Percentiles rank a stretch among this genome's conserved stretches.
phyloP scores from a whole-genome alignment of 169 alveolate species.

The Babesia gibsoni region DNA sequence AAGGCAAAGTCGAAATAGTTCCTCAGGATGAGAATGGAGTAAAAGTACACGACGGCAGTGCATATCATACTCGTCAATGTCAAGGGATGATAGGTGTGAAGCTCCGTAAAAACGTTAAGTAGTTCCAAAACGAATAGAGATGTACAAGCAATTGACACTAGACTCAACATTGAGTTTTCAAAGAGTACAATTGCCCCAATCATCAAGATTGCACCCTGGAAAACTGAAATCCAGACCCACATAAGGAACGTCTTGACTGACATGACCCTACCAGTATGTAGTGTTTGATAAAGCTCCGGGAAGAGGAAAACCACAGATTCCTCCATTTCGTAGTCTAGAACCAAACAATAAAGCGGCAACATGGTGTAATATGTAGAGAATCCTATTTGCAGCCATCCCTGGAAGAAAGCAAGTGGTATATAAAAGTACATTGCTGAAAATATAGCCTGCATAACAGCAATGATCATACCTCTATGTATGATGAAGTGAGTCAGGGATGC shows the following conservation, averaged over 20 bases:
- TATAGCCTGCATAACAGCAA: conserved; percentile 90
- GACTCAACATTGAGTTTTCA: conserved; percentile 85
- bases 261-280: conserved; percentile 90
- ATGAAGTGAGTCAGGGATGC: conserved; percentile 92
- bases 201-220: conserved; percentile 95
- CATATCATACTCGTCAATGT: conserved; percentile 78
- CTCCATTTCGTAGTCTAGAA: conserved; percentile 89
- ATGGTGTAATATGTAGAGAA: conserved; percentile 95
- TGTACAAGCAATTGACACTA: conserved; percentile 95
- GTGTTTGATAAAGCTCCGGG: conserved; percentile 93
- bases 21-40: conserved; percentile 83
- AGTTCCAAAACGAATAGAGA: conserved; percentile 92
- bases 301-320: conserved; percentile 83
- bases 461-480: conserved; percentile 94
- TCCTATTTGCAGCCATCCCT: conserved; percentile 97
- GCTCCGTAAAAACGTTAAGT: conserved; percentile 90
- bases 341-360: conserved; percentile 92
- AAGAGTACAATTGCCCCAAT: conserved; percentile 89
- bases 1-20: conserved; percentile 86
- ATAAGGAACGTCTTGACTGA: conserved; percentile 90
- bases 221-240: conserved; percentile 93
- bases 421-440: conserved; percentile 89
- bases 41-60: conserved; percentile 78
- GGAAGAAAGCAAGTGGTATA: conserved; percentile 93
- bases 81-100: conserved; percentile 85